Conservation (phyloP, 345 rosid species). For the Alliaria petiolata region DNA sequence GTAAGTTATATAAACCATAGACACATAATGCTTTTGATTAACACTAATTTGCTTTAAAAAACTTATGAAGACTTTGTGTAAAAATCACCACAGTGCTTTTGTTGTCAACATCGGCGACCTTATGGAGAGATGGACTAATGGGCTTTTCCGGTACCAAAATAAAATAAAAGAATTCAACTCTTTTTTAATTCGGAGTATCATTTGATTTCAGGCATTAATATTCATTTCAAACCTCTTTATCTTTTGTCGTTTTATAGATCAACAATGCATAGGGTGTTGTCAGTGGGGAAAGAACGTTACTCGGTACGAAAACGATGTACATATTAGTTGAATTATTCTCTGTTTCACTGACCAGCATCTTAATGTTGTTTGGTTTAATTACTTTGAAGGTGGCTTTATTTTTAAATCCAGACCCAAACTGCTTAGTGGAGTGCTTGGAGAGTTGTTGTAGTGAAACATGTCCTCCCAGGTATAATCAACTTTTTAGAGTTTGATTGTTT, state of each 20-base stretch:
- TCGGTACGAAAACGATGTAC: slow-evolving; percentile 47
- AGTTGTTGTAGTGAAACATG: too few species aligned
- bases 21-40: neutral
- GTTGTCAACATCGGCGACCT: slow-evolving; percentile 75
- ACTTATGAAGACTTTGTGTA: too few species aligned
- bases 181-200: neutral
- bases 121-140: slow-evolving; percentile 92
- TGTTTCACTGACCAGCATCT: neutral
- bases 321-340: neutral
- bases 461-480: too few species aligned
- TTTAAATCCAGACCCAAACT: slow-evolving; percentile 52
- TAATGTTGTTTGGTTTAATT: neutral
- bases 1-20: slow-evolving; percentile 34
- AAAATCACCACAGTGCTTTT: slow-evolving; percentile 51
- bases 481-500: too few species aligned
- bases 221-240: too few species aligned
- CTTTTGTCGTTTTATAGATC: too few species aligned
- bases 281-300: slow-evolving; percentile 66
- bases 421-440: too few species aligned
- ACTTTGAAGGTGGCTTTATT: slow-evolving; percentile 53
- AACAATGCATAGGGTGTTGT: slow-evolving; percentile 77
- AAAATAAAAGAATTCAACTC: neutral
- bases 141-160: slow-evolving; percentile 64
- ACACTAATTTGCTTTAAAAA: too few species aligned
- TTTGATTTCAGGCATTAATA: too few species aligned